phyloP scores from a whole-genome alignment of 2,329 filamentous ascomycete genomes.

The Ophiognomonia clavigignenti-juglandacearum region DNA sequence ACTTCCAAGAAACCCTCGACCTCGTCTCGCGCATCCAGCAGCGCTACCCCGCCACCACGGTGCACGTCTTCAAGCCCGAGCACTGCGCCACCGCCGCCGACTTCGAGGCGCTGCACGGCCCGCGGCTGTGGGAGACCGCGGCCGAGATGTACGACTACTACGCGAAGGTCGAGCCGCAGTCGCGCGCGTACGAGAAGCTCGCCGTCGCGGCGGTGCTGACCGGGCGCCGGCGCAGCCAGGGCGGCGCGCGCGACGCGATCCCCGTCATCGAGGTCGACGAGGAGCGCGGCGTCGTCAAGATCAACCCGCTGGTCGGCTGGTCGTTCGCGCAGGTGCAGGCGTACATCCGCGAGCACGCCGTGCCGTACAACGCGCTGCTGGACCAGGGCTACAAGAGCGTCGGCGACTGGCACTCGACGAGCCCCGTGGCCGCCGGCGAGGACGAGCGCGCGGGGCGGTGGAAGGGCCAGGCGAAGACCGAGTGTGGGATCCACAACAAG shows the following conservation, averaged over 20 bases:
- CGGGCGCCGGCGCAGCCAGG: conserved; percentile 85
- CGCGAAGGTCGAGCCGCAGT: conserved; percentile 94
- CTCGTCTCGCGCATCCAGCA: conserved; percentile 70
- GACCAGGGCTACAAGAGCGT: conserved; percentile 97
- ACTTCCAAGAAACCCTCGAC: conserved; percentile 72
- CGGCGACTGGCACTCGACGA: conserved; percentile 97
- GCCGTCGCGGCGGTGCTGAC: conserved; percentile 88
- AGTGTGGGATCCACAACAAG: conserved; percentile 99
- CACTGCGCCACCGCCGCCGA: conserved; percentile 67
- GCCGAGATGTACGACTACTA: conserved; percentile 91
- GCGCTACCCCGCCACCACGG: conserved; percentile 70
- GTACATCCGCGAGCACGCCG: conserved; percentile 80
- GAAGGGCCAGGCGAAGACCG: conserved; percentile 94
- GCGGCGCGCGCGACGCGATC: conserved; percentile 84
- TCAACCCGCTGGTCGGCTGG: conserved; percentile 97
- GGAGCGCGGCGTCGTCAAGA: conserved; percentile 87
- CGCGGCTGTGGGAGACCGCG: conserved; percentile 77
- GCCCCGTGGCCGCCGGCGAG: conserved; percentile 82
- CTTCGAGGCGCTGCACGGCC: conserved; percentile 78
- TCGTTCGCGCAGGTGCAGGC: conserved; percentile 81
- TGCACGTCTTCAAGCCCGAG: conserved; percentile 88
- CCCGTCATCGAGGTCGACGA: conserved; percentile 88
- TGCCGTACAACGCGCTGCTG: conserved; percentile 90
- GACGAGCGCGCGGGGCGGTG: conserved; percentile 94
- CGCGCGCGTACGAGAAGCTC: conserved; percentile 83